Evolutionary conservation across 2,329 filamentous ascomycete genomes (phyloP).

Genomic region (Paraphoma sp.): DNA sequence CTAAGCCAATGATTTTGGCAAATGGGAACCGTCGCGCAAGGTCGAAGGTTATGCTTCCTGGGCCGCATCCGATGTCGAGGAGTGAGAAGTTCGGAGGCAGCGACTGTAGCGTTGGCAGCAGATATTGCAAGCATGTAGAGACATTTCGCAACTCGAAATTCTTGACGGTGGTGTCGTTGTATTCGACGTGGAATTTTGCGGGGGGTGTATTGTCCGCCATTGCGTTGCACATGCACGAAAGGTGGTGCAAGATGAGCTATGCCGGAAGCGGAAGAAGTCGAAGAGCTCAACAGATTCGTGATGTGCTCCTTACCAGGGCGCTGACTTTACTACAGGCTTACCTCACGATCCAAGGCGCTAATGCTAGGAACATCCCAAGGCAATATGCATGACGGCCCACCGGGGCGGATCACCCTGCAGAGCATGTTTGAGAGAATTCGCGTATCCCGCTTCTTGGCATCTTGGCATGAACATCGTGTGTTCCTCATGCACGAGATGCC

Average conservation of each 20-base stretch:
- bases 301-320: too few species aligned
- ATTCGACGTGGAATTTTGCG: background rate
- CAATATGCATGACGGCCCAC: background rate
- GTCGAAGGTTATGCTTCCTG: constrained; percentile 1
- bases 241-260: too few species aligned
- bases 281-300: too few species aligned
- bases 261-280: too few species aligned
- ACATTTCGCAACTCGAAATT: constrained; percentile 1
- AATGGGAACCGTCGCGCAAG: background rate
- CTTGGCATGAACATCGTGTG: background rate
- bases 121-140: background rate
- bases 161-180: background rate
- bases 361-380: too few species aligned
- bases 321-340: too few species aligned
- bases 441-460: background rate
- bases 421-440: background rate
- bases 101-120: background rate
- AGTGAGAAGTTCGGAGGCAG: background rate
- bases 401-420: background rate
- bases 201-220: too few species aligned
- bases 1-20: constrained; percentile 1
- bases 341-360: too few species aligned
- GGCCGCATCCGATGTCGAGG: constrained; percentile 1
- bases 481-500: background rate
- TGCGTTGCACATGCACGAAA: too few species aligned